Evolutionary conservation across 1,284 basidiomycete species (phyloP), one percentile per base, ranked within the genome.

Genomic region (Coniophora puteana): DNA sequence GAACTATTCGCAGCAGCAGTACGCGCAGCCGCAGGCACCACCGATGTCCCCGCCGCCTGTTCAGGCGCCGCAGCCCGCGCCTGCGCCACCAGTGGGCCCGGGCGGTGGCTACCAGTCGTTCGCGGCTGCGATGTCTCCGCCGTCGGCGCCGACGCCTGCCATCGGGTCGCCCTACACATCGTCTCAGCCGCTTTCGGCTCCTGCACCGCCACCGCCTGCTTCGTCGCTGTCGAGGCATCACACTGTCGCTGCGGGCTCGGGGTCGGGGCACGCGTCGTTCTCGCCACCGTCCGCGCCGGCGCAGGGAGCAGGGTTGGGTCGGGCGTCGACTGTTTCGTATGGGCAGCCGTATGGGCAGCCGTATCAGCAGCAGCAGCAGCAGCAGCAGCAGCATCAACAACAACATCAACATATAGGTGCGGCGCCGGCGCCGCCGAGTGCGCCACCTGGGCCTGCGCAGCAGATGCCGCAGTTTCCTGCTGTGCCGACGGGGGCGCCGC

Each of bases 401-500:
- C 51, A 57, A 10, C 53, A 48, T 16, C 48, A 43, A 38, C 48
- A 38, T 44, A 50, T 34, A 40, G 14, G 16, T 34, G 18, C 39
- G 18, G 20, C 38, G 28, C 29, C 26, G 17, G 10, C 45, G 32
- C 14, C 49, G 42, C n/a, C n/a, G n/a, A n/a, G n/a, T n/a, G n/a
- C n/a, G n/a, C n/a, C n/a, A n/a, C n/a, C n/a, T 27, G 40, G 36
- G 30, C 47, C n/a, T 40, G 50, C 45, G 5, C 46, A 29, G 6
- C 44, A 43, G 26, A 60, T 83, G 8, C 76, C 83, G 1, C 73
- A 74, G 45, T 86, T 91, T 66, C 87, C 87, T 2, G 68, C 71
- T 35, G 87, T 74, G 4, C 89, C 89, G 4, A 80, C 79, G 4
- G 69, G 72, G 11, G 58, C 70, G 14, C 85, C 86, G 1, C 78